A percentile compares a stretch with the other conserved stretches of the same genome.
Evolutionary conservation across 139 green algal species (phyloP).

Genomic region (Diplosphaera chodatii): DNA sequence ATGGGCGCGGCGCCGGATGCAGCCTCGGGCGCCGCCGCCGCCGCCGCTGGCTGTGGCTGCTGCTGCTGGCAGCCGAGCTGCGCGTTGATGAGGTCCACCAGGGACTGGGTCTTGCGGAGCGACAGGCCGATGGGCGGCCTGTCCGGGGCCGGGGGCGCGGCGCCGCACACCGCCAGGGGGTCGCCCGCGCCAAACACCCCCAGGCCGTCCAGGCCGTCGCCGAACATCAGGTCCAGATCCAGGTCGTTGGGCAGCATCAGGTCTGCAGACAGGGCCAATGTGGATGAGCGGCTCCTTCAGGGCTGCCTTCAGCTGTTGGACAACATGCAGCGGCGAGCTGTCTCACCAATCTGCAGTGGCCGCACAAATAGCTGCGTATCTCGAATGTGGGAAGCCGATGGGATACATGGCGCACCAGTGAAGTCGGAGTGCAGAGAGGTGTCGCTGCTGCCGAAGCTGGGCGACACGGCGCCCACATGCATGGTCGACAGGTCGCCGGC

Average conservation of each 20-base stretch:
- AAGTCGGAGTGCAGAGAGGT: neutral
- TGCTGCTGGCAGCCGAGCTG: neutral
- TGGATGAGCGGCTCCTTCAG: too few relatives aligned
- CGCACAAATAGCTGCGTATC: too few relatives aligned
- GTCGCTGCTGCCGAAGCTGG: neutral
- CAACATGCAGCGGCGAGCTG: too few relatives aligned
- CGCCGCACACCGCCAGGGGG: too few relatives aligned
- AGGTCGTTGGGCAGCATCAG: conserved; percentile 1
- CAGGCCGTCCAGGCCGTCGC: neutral
- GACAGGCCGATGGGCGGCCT: conserved; percentile 34
- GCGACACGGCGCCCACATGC: neutral
- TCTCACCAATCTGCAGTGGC: too few relatives aligned
- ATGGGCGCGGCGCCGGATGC: neutral
- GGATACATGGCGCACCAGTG: too few relatives aligned
- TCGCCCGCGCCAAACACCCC: too few relatives aligned
- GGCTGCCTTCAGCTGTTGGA: too few relatives aligned
- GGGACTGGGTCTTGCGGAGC: conserved; percentile 32
- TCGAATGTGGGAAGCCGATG: too few relatives aligned
- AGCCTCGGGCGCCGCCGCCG: neutral
- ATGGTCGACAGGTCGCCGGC: neutral
- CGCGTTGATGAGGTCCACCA: conserved; percentile 48
- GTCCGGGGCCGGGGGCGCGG: neutral
- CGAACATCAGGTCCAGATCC: neutral
- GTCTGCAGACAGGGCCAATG: neutral
- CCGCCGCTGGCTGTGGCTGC: neutral